Percentiles rank a stretch among this genome's conserved stretches.
Evolutionary conservation across 164 flowering plant species (phyloP).

Genomic region (Tetracentron sinense): DNA sequence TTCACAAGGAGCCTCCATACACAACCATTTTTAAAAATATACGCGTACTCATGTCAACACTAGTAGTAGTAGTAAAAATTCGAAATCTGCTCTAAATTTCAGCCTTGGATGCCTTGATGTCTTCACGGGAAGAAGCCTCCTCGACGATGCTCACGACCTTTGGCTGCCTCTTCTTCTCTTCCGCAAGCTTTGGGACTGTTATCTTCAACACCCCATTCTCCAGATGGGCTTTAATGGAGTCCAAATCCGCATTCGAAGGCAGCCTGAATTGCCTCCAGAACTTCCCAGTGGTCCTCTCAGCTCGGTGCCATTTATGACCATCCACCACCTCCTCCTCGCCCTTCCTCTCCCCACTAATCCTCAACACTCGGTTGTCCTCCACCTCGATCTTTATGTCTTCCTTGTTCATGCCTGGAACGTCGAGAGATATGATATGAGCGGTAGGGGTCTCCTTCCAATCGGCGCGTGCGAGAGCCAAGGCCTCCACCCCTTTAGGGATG

Average conservation of each 20-base stretch:
- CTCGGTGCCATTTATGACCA: slow-evolving; percentile 51
- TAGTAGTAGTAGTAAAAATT: no score
- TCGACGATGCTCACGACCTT: slow-evolving; percentile 30
- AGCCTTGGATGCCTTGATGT: slow-evolving; percentile 19
- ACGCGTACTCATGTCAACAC: no score
- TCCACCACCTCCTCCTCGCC: slow-evolving; percentile 25
- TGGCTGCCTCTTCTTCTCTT: slow-evolving; percentile 30
- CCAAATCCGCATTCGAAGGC: slow-evolving; percentile 40
- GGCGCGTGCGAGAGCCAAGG: slow-evolving; percentile 34
- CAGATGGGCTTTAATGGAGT: slow-evolving; percentile 32
- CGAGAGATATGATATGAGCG: slow-evolving; percentile 35
- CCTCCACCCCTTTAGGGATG: slow-evolving; percentile 26
- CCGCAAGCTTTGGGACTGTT: slow-evolving; percentile 32
- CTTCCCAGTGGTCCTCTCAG: slow-evolving; percentile 36
- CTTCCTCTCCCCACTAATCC: slow-evolving; percentile 45
- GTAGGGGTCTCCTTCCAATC: slow-evolving; percentile 49
- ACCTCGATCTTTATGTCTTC: slow-evolving; percentile 53
- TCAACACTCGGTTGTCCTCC: slow-evolving; percentile 46
- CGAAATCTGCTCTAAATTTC: no score
- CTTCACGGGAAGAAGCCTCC: slow-evolving; percentile 8
- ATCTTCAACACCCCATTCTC: slow-evolving; percentile 50
- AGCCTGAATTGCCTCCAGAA: slow-evolving; percentile 53
- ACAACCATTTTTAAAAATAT: no score
- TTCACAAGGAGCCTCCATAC: no score
- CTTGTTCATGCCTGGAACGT: slow-evolving; percentile 42